phyloP scores from a whole-genome alignment of 441 rosid species.

The Melastoma candidum region DNA sequence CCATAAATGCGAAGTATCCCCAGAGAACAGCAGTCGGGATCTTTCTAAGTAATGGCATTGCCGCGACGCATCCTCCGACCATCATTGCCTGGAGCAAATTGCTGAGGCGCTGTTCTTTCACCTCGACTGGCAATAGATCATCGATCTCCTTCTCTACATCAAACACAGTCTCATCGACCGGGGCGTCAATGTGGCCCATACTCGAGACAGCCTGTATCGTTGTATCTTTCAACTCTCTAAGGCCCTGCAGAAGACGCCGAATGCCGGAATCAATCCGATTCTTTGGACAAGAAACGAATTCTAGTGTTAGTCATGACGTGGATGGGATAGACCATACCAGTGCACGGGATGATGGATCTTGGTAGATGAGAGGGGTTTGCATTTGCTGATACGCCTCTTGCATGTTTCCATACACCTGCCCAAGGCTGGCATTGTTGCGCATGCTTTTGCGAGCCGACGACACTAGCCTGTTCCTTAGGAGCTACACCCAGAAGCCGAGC shows the following conservation, averaged over 20 bases:
- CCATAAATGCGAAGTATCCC: constrained; percentile 98
- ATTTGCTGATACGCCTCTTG: constrained; percentile 74
- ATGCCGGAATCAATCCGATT: neutral
- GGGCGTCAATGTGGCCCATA: constrained; percentile 67
- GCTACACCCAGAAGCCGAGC: constrained; percentile 27
- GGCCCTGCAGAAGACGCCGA: constrained; percentile 30
- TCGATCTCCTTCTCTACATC: constrained; percentile 92
- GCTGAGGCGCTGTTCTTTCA: constrained; percentile 77
- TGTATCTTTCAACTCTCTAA: constrained; percentile 64
- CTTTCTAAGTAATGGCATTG: constrained; percentile 86
- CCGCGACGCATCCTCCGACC: constrained; percentile 92
- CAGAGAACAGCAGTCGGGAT: constrained; percentile 91
- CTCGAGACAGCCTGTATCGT: constrained; percentile 68
- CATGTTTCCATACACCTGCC: constrained; percentile 79
- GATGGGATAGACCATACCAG: too few relatives aligned
- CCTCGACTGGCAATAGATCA: constrained; percentile 82
- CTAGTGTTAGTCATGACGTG: constrained; percentile 18
- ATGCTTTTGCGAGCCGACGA: constrained; percentile 53
- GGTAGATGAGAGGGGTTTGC: constrained; percentile 82
- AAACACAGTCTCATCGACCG: constrained; percentile 71
- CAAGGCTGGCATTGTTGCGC: constrained; percentile 67
- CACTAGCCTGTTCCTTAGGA: constrained; percentile 73
- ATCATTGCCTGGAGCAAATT: constrained; percentile 75
- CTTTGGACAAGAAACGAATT: constrained; percentile 2
- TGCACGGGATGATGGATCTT: constrained; percentile 32